Evolutionary conservation across 2,329 filamentous ascomycete genomes (phyloP).

Genomic region (Colletotrichum sp.): DNA sequence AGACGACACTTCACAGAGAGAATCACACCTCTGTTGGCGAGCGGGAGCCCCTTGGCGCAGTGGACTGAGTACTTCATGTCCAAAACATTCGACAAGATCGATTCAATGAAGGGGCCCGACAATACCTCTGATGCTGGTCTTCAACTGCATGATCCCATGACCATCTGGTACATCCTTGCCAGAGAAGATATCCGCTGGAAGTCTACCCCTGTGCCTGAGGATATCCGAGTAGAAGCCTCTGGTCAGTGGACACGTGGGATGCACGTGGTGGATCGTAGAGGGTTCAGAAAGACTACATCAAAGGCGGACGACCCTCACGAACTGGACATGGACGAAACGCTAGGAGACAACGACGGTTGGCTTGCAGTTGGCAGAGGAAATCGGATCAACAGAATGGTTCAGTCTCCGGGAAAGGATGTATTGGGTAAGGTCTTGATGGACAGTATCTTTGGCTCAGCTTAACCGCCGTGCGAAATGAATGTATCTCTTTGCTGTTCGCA

Average conservation of each 20-base stretch:
- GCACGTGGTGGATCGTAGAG: constrained; percentile 81
- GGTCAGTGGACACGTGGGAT: constrained; percentile 96
- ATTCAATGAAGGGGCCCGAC: constrained; percentile 55
- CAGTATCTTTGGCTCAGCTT: constrained; percentile 60
- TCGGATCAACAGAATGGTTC: constrained; percentile 75
- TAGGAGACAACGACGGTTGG: constrained; percentile 80
- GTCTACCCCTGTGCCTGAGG: constrained; percentile 65
- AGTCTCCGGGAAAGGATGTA: constrained; percentile 68
- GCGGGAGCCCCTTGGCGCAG: constrained; percentile 73
- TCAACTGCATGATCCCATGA: constrained; percentile 78
- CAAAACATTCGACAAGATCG: constrained; percentile 73
- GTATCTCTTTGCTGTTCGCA: too few relatives aligned
- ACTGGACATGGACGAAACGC: constrained; percentile 52
- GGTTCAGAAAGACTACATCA: constrained; percentile 25
- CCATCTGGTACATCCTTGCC: constrained; percentile 78
- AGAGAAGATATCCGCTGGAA: constrained; percentile 63
- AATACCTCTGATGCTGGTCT: constrained; percentile 63
- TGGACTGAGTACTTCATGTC: constrained; percentile 76
- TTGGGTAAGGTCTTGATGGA: constrained; percentile 72
- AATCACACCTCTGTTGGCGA: constrained; percentile 59
- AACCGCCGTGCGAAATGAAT: too few relatives aligned
- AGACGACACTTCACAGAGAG: constrained; percentile 60
- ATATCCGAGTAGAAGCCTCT: constrained; percentile 85
- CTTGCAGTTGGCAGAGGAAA: constrained; percentile 77
- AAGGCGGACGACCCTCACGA: constrained; percentile 38